phyloP scores from a whole-genome alignment of 768 basidiomycete species.

The Mycena albidolilacea region DNA sequence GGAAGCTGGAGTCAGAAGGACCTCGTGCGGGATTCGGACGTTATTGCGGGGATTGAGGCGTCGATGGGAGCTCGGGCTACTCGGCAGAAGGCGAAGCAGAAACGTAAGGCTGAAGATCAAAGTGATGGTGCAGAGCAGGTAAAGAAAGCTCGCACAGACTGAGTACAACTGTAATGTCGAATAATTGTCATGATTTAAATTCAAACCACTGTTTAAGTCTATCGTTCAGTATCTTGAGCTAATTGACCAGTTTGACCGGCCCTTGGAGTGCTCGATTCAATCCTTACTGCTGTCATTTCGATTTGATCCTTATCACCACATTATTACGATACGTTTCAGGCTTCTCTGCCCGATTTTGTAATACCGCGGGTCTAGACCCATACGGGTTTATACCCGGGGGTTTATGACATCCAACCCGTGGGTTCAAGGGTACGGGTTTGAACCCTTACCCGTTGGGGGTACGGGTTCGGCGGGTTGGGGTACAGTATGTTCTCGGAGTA shows the following conservation, averaged over 20 bases:
- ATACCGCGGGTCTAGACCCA: not conserved
- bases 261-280: no score
- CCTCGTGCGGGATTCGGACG: constrained; percentile 47
- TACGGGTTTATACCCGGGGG: constrained; percentile 2
- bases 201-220: no score
- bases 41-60: constrained; percentile 27
- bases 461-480: constrained; percentile 10
- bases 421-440: constrained; percentile 1
- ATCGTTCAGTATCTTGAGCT: no score
- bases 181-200: no score
- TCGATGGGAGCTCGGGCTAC: constrained; percentile 3
- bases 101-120: not conserved
- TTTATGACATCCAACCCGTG: not conserved
- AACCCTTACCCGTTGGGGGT: constrained; percentile 7
- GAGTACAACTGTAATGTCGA: no score
- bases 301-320: no score
- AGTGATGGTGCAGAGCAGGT: not conserved
- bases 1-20: constrained; percentile 49
- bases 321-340: no score
- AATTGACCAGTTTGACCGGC: no score
- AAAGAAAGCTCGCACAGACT: no score
- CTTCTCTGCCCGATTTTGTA: not conserved
- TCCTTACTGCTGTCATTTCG: no score
- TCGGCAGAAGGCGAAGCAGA: not conserved
- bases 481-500: not conserved